phyloP scores from a whole-genome alignment of 352 stramenopile genomes.

The Phytophthora megakarya region DNA sequence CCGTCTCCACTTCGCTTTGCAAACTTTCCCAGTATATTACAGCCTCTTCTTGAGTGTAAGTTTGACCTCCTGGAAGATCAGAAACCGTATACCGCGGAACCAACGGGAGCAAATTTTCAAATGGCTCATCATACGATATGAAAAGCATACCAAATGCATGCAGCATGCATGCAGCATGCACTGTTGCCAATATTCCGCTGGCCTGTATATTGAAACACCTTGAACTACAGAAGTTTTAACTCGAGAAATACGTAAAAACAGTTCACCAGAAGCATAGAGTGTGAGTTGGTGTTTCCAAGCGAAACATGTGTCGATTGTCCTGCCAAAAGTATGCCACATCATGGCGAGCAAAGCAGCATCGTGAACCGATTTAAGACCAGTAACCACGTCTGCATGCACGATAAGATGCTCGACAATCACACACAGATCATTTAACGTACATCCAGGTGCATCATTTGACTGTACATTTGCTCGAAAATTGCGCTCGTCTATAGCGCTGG shows the following conservation, averaged over 20 bases:
- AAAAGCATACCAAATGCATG: slow-evolving; percentile 16
- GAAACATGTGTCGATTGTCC: slow-evolving; percentile 13
- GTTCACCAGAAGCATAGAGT: background rate
- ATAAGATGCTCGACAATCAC: slow-evolving; percentile 4
- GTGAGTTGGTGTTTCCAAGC: slow-evolving; percentile 5
- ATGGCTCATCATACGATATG: background rate
- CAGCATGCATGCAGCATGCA: slow-evolving; percentile 21
- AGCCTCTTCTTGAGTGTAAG: slow-evolving; percentile 8
- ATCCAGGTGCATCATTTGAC: slow-evolving; percentile 19
- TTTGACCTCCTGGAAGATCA: slow-evolving; percentile 3
- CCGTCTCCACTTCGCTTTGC: background rate
- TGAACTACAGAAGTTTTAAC: slow-evolving; percentile 14
- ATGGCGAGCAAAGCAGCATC: background rate
- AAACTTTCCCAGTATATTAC: slow-evolving; percentile 9
- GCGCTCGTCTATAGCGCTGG: slow-evolving; percentile 20
- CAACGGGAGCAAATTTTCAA: too few species aligned
- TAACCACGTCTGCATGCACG: background rate
- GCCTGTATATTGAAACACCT: slow-evolving; percentile 16
- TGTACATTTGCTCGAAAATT: slow-evolving; percentile 23
- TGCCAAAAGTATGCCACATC: slow-evolving; percentile 17
- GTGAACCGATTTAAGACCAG: background rate
- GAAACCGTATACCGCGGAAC: too few species aligned
- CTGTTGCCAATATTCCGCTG: slow-evolving; percentile 4
- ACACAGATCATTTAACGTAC: slow-evolving; percentile 23
- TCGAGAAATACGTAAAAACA: slow-evolving; percentile 2